These are phyloP conservation scores for Chenopodium formosanum DNA, from an alignment of 148 eudicot genomes.

Conservation along the genomic window DNA sequence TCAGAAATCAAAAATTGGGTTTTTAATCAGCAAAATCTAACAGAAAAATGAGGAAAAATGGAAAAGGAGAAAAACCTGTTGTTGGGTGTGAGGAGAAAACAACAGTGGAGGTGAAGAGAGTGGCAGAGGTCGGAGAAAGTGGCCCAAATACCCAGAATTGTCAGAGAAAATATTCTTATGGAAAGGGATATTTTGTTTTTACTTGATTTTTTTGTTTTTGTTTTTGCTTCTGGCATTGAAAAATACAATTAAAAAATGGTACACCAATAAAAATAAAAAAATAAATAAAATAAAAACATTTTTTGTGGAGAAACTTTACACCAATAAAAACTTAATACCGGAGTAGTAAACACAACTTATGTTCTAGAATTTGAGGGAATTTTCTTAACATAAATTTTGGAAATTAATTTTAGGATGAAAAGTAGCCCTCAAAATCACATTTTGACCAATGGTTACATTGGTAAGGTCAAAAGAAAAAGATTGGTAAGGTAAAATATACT, in stretches of 20 bases:
- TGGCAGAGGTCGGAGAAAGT: neutral
- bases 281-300: too few relatives aligned
- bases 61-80: neutral
- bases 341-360: too few relatives aligned
- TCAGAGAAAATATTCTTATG: neutral
- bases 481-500: too few relatives aligned
- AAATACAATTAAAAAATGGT: neutral
- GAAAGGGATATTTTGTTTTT: neutral
- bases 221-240: neutral
- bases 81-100: neutral
- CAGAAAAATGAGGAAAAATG: neutral
- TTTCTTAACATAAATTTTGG: too few relatives aligned
- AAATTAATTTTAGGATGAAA: too few relatives aligned
- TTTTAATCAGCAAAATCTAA: neutral
- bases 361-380: too few relatives aligned
- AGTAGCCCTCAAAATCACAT: too few relatives aligned
- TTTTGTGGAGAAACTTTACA: too few relatives aligned
- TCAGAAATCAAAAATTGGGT: neutral
- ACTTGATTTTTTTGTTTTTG: too few relatives aligned
- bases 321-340: too few relatives aligned
- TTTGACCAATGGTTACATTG: too few relatives aligned
- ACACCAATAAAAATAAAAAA: neutral
- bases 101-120: neutral
- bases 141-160: neutral
- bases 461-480: too few relatives aligned